Percentiles rank a stretch among this genome's conserved stretches.
phyloP scores from a whole-genome alignment of 371 early-diverging fungal genomes.

The Mucor lusitanicus region DNA sequence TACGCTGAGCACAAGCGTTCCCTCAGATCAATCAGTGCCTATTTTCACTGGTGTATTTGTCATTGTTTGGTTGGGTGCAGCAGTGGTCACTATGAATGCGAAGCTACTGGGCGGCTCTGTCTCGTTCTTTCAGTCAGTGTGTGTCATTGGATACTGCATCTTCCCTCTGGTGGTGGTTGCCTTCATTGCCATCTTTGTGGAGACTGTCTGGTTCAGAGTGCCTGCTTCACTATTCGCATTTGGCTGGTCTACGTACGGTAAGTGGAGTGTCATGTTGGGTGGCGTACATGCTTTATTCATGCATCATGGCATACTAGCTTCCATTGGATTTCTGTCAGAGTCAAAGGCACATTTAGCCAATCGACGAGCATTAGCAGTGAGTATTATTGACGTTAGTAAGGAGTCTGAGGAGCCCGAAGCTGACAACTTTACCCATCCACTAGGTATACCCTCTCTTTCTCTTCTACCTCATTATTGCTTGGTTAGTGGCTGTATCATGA shows the following conservation, averaged over 20 bases:
- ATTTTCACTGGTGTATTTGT: slow-evolving; percentile 91
- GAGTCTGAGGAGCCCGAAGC: too few relatives aligned
- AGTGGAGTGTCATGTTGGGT: not conserved
- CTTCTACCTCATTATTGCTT: slow-evolving; percentile 91
- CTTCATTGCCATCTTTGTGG: slow-evolving; percentile 65
- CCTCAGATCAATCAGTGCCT: slow-evolving; percentile 70
- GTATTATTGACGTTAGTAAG: not conserved
- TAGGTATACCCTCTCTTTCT: slow-evolving; percentile 83
- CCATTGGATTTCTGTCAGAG: slow-evolving; percentile 83
- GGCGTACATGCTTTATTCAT: not conserved
- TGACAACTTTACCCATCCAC: not conserved
- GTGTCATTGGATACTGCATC: slow-evolving; percentile 93
- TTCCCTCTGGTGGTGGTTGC: slow-evolving; percentile 86
- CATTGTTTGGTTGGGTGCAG: slow-evolving; percentile 90
- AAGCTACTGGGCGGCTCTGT: slow-evolving; percentile 90
- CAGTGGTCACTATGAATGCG: slow-evolving; percentile 90
- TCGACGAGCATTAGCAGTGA: slow-evolving; percentile 80
- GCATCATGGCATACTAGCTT: slow-evolving; percentile 34
- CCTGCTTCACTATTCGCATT: slow-evolving; percentile 74
- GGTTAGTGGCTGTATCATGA: slow-evolving; percentile 82
- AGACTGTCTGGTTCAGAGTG: slow-evolving; percentile 62
- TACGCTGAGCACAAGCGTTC: slow-evolving; percentile 65
- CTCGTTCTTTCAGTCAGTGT: slow-evolving; percentile 93
- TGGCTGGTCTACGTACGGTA: slow-evolving; percentile 84
- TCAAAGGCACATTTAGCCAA: slow-evolving; percentile 72